Evolutionary conservation across 2,329 filamentous ascomycete species (phyloP), one percentile per base, ranked within the genome.

Genomic region (Acrodontium crateriforme): DNA sequence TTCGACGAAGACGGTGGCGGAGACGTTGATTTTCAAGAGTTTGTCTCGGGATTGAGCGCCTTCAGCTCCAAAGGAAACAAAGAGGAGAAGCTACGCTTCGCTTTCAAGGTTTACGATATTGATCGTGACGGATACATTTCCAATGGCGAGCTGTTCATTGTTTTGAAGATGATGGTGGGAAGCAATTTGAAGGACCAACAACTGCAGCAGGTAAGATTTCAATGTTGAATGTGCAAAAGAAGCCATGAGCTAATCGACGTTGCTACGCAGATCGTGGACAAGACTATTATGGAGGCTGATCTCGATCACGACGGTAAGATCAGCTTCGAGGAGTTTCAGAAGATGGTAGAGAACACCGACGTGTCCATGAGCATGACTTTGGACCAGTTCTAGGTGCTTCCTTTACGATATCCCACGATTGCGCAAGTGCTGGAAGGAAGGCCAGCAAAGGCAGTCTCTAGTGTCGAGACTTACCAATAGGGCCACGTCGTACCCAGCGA

Each of bases 91-190:
- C 70, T 95, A 40, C 77, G 74, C 30, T 98, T 98, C 52, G 89
- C 89, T 24, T 98, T 98, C 72, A 93, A 94, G 59, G 89, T 98
- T 36, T 98, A 98, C 67, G 89, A 98, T 56, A 95, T 98, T 50
- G 89, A 98, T 59, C 82, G 89, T 35, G 89, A 98, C 57, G 89
- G 89, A 14, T 98, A 81, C 62, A 98, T 98, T 52, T 92, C 82
- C 65, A 98, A 98, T 58, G 89, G 89, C 48, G 89, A 98, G 65
- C 71, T 98, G 28, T 98, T 95, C 58, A 95, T 98, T 49, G 89
- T 98, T 50, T 69, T 98, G 49, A 98, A 98, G 78, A 98, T 98
- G 89, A 98, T 98, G 89, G 89, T 98, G 28, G 89, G 89, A 35
- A 94, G 81, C 64, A 98, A 98, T 59, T 64, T 98, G 50, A 98